Percentiles rank a stretch among this genome's conserved stretches.
These are phyloP conservation scores for Boletus reticulatus DNA, from an alignment of 768 basidiomycete genomes.

Conservation along the genomic window DNA sequence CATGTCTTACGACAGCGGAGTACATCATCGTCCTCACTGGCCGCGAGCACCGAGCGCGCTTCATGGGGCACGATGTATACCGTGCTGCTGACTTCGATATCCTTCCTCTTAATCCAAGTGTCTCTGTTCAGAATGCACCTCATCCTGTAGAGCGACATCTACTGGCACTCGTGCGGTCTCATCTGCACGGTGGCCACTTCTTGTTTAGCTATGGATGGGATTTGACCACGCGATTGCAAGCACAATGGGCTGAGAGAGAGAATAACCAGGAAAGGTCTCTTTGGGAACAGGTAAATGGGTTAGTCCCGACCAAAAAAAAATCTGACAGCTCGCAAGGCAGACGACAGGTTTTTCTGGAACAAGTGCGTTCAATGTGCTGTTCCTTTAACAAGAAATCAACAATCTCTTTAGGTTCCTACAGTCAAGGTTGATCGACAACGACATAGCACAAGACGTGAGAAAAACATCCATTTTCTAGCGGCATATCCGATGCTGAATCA, in stretches of 20 bases:
- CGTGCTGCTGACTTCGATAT: slow-evolving; percentile 89
- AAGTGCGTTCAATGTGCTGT: slow-evolving; percentile 35
- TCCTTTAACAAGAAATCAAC: slow-evolving; percentile 4
- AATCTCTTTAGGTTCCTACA: slow-evolving; percentile 46
- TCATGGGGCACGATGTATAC: slow-evolving; percentile 87
- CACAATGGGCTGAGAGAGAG: slow-evolving; percentile 64
- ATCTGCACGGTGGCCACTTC: slow-evolving; percentile 76
- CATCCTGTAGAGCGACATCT: slow-evolving; percentile 89
- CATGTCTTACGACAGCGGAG: slow-evolving; percentile 59
- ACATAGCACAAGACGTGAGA: slow-evolving; percentile 66
- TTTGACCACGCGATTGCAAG: slow-evolving; percentile 82
- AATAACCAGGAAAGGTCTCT: slow-evolving; percentile 53
- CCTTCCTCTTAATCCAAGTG: slow-evolving; percentile 75
- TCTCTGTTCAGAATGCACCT: slow-evolving; percentile 64
- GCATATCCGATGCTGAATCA: slow-evolving; percentile 8
- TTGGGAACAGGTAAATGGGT: slow-evolving; percentile 70
- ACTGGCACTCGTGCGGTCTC: slow-evolving; percentile 80
- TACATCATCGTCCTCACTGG: slow-evolving; percentile 89
- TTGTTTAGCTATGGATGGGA: slow-evolving; percentile 92
- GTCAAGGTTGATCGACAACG: slow-evolving; percentile 55
- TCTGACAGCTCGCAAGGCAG: slow-evolving; percentile 54
- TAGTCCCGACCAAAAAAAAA: neutral
- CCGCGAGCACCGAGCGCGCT: slow-evolving; percentile 69
- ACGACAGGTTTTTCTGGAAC: slow-evolving; percentile 99
- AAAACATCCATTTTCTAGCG: neutral